Evolutionary conservation across 2,329 filamentous ascomycete genomes (phyloP).

Genomic region (Ceratocystis harringtonii): DNA sequence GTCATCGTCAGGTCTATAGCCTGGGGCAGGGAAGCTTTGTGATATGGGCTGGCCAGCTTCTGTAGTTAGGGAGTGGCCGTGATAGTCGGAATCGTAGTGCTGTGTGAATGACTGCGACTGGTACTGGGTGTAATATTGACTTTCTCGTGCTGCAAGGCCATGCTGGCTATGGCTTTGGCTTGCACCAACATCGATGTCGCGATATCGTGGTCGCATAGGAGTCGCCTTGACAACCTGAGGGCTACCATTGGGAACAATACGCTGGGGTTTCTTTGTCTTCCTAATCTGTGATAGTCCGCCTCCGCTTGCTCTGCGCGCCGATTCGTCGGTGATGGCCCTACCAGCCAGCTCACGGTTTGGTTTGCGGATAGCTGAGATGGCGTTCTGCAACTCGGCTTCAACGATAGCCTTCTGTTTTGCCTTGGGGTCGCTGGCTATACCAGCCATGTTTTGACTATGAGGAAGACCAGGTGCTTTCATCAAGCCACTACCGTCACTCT

Average conservation of each 20-base stretch:
- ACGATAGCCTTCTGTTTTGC: conserved; percentile 50
- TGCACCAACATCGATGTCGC: conserved; percentile 5
- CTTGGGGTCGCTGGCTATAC: conserved; percentile 37
- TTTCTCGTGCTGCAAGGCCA: not conserved
- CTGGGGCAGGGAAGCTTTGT: conserved; percentile 8
- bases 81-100: conserved; percentile 13
- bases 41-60: conserved; percentile 20
- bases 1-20: not conserved
- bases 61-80: conserved; percentile 26
- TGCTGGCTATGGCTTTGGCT: conserved; percentile 6
- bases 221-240: conserved; percentile 41
- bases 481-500: conserved; percentile 22
- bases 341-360: conserved; percentile 59
- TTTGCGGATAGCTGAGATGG: conserved; percentile 58
- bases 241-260: conserved; percentile 26
- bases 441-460: conserved; percentile 34
- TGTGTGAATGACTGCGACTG: conserved; percentile 8
- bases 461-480: conserved; percentile 28
- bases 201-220: conserved; percentile 36
- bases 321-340: conserved; percentile 50
- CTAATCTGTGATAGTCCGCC: conserved; percentile 31
- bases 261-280: conserved; percentile 39
- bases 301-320: conserved; percentile 41
- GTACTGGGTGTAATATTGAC: not conserved
- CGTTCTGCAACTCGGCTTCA: conserved; percentile 56